Percentiles rank a stretch among this genome's conserved stretches.
phyloP scores from a whole-genome alignment of 2,329 filamentous ascomycete genomes.

The Microdochium bolleyi region DNA sequence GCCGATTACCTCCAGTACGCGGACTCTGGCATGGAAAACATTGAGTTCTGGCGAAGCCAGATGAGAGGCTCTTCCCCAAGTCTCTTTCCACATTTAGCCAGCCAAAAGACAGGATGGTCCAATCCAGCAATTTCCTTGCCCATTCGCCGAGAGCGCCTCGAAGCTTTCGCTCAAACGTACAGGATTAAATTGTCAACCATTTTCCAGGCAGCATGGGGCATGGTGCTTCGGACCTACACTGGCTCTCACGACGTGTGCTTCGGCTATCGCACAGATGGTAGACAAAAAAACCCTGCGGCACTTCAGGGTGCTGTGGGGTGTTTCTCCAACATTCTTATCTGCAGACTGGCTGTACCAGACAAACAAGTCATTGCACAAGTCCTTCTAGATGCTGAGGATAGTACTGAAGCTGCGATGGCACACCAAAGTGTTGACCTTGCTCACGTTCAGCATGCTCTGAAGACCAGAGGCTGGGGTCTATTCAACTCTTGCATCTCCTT shows the following conservation, averaged over 20 bases:
- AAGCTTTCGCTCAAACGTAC: slow-evolving; percentile 32
- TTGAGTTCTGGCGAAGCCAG: slow-evolving; percentile 36
- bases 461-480: slow-evolving; percentile 28
- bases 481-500: slow-evolving; percentile 46
- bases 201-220: slow-evolving; percentile 51
- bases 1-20: slow-evolving; percentile 29
- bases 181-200: slow-evolving; percentile 38
- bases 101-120: slow-evolving; percentile 17
- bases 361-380: slow-evolving; percentile 13
- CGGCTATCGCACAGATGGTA: slow-evolving; percentile 38
- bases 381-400: slow-evolving; percentile 14
- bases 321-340: slow-evolving; percentile 25
- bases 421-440: slow-evolving; percentile 37
- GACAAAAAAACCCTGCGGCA: slow-evolving; percentile 32
- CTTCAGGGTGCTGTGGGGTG: slow-evolving; percentile 35
- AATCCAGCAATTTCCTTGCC: slow-evolving; percentile 30
- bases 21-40: slow-evolving; percentile 23
- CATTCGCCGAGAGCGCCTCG: slow-evolving; percentile 28
- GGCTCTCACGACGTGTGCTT: slow-evolving; percentile 46
- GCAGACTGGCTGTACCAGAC: slow-evolving; percentile 10
- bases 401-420: slow-evolving; percentile 14
- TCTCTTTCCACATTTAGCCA: slow-evolving; percentile 29
- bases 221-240: slow-evolving; percentile 47
- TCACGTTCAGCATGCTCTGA: slow-evolving; percentile 37
- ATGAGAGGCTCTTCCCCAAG: slow-evolving; percentile 31